These are phyloP conservation scores for Lantana camara DNA, from an alignment of 257 asterid species.

Conservation along the genomic window DNA sequence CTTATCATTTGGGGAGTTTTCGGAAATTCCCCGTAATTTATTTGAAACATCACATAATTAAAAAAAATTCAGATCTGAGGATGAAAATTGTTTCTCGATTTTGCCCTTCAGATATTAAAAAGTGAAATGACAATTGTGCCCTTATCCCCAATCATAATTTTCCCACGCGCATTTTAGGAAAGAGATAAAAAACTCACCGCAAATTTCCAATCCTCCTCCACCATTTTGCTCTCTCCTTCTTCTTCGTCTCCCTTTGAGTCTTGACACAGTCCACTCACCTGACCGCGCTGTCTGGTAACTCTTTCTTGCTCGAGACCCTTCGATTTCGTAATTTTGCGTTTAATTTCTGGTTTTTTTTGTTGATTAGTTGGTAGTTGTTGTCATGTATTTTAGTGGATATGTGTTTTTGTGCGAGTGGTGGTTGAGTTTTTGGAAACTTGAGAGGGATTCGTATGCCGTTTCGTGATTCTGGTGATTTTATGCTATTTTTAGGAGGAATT, in stretches of 20 bases:
- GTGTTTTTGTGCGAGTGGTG: not conserved
- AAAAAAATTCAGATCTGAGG: not conserved
- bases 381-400: not conserved
- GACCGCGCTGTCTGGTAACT: conserved; percentile 25
- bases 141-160: not conserved
- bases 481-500: not conserved
- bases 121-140: conserved; percentile 1
- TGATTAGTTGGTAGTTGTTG: conserved; percentile 12
- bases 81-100: not conserved
- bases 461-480: not conserved
- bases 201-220: conserved; percentile 39
- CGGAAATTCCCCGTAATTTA: no score
- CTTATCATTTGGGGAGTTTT: no score
- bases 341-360: not conserved
- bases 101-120: conserved; percentile 2
- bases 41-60: no score
- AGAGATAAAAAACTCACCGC: conserved; percentile 35
- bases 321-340: not conserved
- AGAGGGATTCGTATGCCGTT: not conserved
- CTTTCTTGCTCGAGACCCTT: conserved; percentile 9
- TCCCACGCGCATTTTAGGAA: conserved; percentile 25
- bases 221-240: conserved; percentile 1
- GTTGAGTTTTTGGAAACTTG: not conserved
- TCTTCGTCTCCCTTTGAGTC: not conserved
- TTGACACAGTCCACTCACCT: conserved; percentile 21